Evolutionary conservation across 2,329 filamentous ascomycete genomes (phyloP).

Genomic region (Fusarium miscanthi): DNA sequence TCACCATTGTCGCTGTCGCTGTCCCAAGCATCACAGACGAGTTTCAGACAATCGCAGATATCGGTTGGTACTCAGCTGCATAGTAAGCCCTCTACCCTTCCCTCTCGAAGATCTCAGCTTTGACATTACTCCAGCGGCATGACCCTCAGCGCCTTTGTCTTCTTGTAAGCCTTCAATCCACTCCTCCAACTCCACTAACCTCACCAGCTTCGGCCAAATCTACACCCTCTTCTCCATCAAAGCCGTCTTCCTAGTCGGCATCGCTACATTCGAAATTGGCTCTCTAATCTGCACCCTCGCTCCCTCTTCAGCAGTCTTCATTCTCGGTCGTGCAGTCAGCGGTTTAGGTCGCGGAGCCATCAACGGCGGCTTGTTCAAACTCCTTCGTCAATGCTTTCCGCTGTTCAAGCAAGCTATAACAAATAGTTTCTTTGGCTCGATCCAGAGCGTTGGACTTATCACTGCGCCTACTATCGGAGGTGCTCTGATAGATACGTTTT

Average conservation of each 20-base stretch:
- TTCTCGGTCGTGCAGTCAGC: slow-evolving; percentile 52
- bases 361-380: slow-evolving; percentile 42
- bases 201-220: slow-evolving; percentile 43
- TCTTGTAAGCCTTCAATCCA: slow-evolving; percentile 11
- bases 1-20: slow-evolving; percentile 38
- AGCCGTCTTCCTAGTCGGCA: slow-evolving; percentile 42
- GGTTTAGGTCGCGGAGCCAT: slow-evolving; percentile 48
- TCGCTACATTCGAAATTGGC: slow-evolving; percentile 49
- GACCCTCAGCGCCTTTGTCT: slow-evolving; percentile 42
- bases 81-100: slow-evolving; percentile 10
- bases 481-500: slow-evolving; percentile 29
- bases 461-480: slow-evolving; percentile 39
- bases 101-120: fast-evolving
- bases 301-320: slow-evolving; percentile 50
- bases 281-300: slow-evolving; percentile 51
- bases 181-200: background rate
- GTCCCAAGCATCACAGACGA: slow-evolving; percentile 42
- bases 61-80: slow-evolving; percentile 44
- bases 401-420: slow-evolving; percentile 34
- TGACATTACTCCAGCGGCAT: slow-evolving; percentile 29
- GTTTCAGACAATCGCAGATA: slow-evolving; percentile 41
- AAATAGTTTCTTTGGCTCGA: slow-evolving; percentile 34
- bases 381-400: slow-evolving; percentile 39
- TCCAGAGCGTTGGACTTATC: slow-evolving; percentile 36
- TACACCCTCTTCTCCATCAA: slow-evolving; percentile 48